A percentile compares a stretch with the other conserved stretches of the same genome.
phyloP scores from a whole-genome alignment of 2,329 filamentous ascomycete species.

The Grosmannia penicillata region DNA sequence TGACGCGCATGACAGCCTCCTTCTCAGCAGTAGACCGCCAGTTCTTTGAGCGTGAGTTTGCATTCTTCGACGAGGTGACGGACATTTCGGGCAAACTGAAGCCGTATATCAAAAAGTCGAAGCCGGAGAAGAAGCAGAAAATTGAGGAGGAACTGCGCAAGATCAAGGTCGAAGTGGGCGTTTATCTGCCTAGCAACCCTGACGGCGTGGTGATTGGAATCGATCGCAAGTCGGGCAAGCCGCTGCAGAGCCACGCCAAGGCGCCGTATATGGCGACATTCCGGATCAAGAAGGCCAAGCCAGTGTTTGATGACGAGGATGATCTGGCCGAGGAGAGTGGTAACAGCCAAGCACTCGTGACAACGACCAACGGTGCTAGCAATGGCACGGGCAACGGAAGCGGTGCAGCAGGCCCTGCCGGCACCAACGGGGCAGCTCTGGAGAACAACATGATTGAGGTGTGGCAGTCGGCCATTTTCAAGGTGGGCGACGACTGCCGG shows the following conservation, averaged over 20 bases:
- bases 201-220: constrained; percentile 96
- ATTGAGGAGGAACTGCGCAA: constrained; percentile 97
- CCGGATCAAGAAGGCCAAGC: constrained; percentile 72
- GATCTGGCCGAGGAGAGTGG: constrained; percentile 30
- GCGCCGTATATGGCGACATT: constrained; percentile 99
- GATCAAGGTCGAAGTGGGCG: constrained; percentile 91
- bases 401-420: neutral
- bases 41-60: constrained; percentile 90
- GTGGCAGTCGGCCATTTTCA: constrained; percentile 99
- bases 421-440: constrained; percentile 4
- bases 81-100: constrained; percentile 90
- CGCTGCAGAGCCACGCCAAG: constrained; percentile 93
- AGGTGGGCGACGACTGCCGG: constrained; percentile 95
- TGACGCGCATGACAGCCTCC: constrained; percentile 65
- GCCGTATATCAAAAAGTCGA: constrained; percentile 79
- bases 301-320: constrained; percentile 34
- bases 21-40: constrained; percentile 65
- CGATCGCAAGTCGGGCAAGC: constrained; percentile 94
- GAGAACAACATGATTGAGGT: constrained; percentile 60
- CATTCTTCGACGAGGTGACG: constrained; percentile 97
- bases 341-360: constrained; percentile 6
- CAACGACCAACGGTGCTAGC: constrained; percentile 16
- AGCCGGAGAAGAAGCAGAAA: constrained; percentile 96
- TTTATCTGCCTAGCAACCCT: constrained; percentile 93
- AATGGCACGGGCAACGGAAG: constrained; percentile 9